Percentiles rank a stretch among this genome's conserved stretches.
phyloP scores from a whole-genome alignment of 177 flowering plant genomes.

The Telopea speciosissima region DNA sequence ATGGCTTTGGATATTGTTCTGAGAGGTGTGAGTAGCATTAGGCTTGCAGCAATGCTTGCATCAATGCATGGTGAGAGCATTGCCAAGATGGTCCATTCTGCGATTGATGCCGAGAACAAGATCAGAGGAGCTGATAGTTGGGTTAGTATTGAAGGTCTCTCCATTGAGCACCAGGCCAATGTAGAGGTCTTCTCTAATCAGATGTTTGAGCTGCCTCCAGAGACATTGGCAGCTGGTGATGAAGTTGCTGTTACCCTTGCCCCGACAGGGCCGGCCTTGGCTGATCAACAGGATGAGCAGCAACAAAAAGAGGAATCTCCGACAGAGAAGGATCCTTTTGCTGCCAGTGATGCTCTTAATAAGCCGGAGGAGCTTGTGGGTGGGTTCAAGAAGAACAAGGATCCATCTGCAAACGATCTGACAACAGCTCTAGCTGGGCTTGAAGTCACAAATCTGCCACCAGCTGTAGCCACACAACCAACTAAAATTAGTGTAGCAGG shows the following conservation, averaged over 20 bases:
- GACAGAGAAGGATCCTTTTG: slow-evolving; percentile 80
- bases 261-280: slow-evolving; percentile 14
- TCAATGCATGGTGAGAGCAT: slow-evolving; percentile 86
- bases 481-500: slow-evolving; percentile 84
- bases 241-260: slow-evolving; percentile 54
- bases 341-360: slow-evolving; percentile 76
- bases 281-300: slow-evolving; percentile 23
- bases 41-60: slow-evolving; percentile 73
- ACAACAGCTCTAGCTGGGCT: slow-evolving; percentile 68
- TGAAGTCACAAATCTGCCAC: slow-evolving; percentile 82
- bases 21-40: slow-evolving; percentile 71
- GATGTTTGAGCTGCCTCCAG: slow-evolving; percentile 67
- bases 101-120: slow-evolving; percentile 63
- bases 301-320: slow-evolving; percentile 34
- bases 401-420: slow-evolving; percentile 42
- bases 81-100: slow-evolving; percentile 90
- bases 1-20: slow-evolving; percentile 90
- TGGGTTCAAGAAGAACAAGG: slow-evolving; percentile 83
- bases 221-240: slow-evolving; percentile 81
- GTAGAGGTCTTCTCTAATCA: slow-evolving; percentile 55
- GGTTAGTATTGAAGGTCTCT: slow-evolving; percentile 42
- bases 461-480: slow-evolving; percentile 79
- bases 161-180: slow-evolving; percentile 50
- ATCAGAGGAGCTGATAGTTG: slow-evolving; percentile 82
- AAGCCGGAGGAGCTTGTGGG: slow-evolving; percentile 68